These are phyloP conservation scores for Aspergillus brunneoviolaceus DNA, from an alignment of 2,329 filamentous ascomycete genomes.

Conservation along the genomic window DNA sequence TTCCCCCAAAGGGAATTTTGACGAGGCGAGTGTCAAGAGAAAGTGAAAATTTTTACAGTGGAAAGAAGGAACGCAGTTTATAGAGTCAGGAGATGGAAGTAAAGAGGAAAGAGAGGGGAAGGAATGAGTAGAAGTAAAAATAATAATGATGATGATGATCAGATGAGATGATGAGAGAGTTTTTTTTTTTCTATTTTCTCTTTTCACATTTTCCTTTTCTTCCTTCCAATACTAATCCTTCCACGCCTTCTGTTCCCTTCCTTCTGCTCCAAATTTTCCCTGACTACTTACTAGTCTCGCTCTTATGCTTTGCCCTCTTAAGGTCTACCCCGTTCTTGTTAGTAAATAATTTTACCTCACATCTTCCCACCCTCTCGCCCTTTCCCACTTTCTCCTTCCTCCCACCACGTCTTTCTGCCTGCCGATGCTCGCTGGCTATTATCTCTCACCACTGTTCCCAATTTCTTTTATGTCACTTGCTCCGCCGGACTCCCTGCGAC, in stretches of 20 bases:
- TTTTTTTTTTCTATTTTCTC: slow-evolving; percentile 10
- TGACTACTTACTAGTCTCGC: slow-evolving; percentile 4
- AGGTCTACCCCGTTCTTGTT: slow-evolving; percentile 35
- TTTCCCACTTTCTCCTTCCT: slow-evolving; percentile 20
- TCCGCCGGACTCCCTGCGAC: slow-evolving; percentile 20
- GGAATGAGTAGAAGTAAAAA: slow-evolving; percentile 17
- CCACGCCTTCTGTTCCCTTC: neutral
- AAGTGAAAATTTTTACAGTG: neutral
- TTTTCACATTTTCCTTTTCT: neutral
- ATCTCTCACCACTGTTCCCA: slow-evolving; percentile 29
- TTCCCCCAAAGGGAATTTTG: slow-evolving; percentile 3
- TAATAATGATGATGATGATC: slow-evolving; percentile 15
- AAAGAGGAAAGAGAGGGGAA: slow-evolving; percentile 12
- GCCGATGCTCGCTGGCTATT: slow-evolving; percentile 27
- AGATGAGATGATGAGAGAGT: slow-evolving; percentile 11
- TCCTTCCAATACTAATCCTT: neutral
- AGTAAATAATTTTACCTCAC: slow-evolving; percentile 45
- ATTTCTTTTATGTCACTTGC: slow-evolving; percentile 44
- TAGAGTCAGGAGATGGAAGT: neutral
- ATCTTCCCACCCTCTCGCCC: slow-evolving; percentile 16
- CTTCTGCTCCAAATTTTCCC: neutral
- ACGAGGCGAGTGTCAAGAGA: neutral
- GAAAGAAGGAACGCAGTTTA: neutral
- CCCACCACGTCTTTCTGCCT: slow-evolving; percentile 21
- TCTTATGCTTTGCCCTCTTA: slow-evolving; percentile 11